Percentiles rank a stretch among this genome's conserved stretches.
phyloP scores from a whole-genome alignment of 176 grass and related monocot species.

The Calamus simplicifolius region DNA sequence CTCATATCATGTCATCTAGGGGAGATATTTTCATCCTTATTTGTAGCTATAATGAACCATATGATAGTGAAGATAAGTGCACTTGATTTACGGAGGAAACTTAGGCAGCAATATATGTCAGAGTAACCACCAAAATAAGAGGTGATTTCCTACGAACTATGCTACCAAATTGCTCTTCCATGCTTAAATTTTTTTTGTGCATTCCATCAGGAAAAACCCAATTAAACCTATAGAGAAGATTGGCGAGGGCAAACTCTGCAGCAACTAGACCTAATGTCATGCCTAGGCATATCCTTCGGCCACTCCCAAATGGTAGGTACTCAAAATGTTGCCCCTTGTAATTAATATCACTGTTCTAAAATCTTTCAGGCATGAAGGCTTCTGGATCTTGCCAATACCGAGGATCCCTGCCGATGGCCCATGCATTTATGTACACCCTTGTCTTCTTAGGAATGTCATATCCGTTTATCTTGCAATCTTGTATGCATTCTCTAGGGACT shows the following conservation, averaged over 20 bases:
- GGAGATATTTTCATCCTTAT: no score
- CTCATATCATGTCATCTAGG: no score
- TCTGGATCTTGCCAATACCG: constrained; percentile 20
- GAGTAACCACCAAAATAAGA: no score
- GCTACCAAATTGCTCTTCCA: constrained; percentile 5
- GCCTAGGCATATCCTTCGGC: constrained; percentile 31
- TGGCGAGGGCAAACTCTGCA: constrained; percentile 14
- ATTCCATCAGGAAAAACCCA: constrained; percentile 16
- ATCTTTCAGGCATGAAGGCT: constrained; percentile 16
- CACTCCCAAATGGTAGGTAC: constrained; percentile 26
- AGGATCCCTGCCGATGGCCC: constrained; percentile 30
- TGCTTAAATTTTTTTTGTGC: background rate
- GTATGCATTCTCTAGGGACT: constrained; percentile 3
- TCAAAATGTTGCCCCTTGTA: constrained; percentile 30
- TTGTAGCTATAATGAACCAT: no score
- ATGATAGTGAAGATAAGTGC: no score
- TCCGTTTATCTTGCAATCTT: constrained; percentile 7
- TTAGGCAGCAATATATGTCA: no score
- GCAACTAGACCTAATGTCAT: constrained; percentile 9
- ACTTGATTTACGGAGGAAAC: no score
- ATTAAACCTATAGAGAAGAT: constrained; percentile 15
- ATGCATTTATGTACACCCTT: constrained; percentile 27
- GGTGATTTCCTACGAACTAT: background rate
- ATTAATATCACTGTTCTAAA: constrained; percentile 7
- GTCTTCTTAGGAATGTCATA: constrained; percentile 22